Evolutionary conservation across 306 rosid species (phyloP).

Genomic region (Arachis hypogaea): DNA sequence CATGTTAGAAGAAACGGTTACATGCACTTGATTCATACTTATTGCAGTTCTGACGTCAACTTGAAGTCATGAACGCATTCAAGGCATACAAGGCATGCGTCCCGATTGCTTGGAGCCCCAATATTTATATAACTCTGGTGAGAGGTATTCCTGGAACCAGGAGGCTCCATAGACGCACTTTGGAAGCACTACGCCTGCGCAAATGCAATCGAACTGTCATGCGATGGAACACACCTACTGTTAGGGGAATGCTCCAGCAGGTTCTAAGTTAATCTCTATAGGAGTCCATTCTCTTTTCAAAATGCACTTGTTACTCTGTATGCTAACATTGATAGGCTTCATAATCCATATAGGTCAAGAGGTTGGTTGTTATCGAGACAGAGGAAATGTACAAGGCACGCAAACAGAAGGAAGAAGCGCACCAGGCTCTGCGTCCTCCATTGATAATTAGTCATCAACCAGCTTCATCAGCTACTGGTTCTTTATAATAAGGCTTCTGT

Average conservation of each 20-base stretch:
- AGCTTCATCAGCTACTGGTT: conserved; percentile 51
- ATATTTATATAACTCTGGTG: conserved; percentile 81
- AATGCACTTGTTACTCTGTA: not conserved
- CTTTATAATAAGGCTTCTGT: conserved; percentile 43
- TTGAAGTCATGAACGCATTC: conserved; percentile 81
- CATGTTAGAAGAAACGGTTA: not conserved
- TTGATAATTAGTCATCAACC: conserved; percentile 71
- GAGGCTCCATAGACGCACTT: conserved; percentile 80
- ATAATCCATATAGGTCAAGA: conserved; percentile 67
- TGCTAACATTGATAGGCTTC: conserved; percentile 31
- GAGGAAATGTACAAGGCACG: conserved; percentile 91
- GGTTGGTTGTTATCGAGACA: conserved; percentile 82
- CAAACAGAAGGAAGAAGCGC: conserved; percentile 67
- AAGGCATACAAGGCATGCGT: conserved; percentile 85
- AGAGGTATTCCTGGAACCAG: conserved; percentile 97
- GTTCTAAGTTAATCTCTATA: conserved; percentile 39
- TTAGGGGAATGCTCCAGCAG: conserved; percentile 95
- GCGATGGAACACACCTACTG: conserved; percentile 93
- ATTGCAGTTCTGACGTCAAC: conserved; percentile 48
- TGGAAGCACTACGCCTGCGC: conserved; percentile 82
- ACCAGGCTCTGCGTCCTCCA: conserved; percentile 65
- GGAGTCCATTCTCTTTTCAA: conserved; percentile 17
- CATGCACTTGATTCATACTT: conserved; percentile 22
- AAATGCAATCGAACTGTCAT: conserved; percentile 93
- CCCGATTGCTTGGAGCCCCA: conserved; percentile 86